Conservation (phyloP, 345 rosid species). For the Kandelia obovata region DNA sequence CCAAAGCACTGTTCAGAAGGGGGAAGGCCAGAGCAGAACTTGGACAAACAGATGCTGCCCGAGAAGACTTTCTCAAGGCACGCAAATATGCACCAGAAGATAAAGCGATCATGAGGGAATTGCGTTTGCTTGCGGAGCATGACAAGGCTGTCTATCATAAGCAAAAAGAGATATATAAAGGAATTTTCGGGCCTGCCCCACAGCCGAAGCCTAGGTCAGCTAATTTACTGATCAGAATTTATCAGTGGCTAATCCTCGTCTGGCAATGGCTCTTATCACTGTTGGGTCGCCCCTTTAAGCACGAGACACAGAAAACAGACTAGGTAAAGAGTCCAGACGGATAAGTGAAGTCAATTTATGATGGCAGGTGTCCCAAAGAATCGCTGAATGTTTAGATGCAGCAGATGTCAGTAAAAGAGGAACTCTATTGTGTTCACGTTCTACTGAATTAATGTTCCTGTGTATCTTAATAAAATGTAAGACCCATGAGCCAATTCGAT, state of each 20-base stretch:
- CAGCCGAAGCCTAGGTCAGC: conserved; percentile 12
- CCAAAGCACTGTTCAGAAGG: conserved; percentile 83
- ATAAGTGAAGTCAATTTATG: not conserved
- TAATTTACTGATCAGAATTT: conserved; percentile 9
- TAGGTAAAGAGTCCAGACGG: not conserved
- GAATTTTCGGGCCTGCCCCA: conserved; percentile 65
- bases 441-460: not conserved
- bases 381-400: not conserved
- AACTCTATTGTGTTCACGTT: not conserved
- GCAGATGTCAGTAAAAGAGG: not conserved
- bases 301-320: conserved; percentile 16
- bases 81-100: conserved; percentile 81
- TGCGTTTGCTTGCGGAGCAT: conserved; percentile 67
- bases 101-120: conserved; percentile 71
- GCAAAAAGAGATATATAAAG: conserved; percentile 84
- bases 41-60: conserved; percentile 88
- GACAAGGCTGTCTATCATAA: conserved; percentile 75
- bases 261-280: conserved; percentile 20
- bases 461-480: not conserved
- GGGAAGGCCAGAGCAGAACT: conserved; percentile 91
- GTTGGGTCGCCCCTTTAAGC: conserved; percentile 12
- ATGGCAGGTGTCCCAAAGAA: not conserved
- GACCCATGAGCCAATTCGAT: no score
- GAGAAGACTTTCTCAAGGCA: conserved; percentile 78
- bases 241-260: conserved; percentile 16